phyloP scores from a whole-genome alignment of 2,329 filamentous ascomycete genomes.

The Colletotrichum salicis region DNA sequence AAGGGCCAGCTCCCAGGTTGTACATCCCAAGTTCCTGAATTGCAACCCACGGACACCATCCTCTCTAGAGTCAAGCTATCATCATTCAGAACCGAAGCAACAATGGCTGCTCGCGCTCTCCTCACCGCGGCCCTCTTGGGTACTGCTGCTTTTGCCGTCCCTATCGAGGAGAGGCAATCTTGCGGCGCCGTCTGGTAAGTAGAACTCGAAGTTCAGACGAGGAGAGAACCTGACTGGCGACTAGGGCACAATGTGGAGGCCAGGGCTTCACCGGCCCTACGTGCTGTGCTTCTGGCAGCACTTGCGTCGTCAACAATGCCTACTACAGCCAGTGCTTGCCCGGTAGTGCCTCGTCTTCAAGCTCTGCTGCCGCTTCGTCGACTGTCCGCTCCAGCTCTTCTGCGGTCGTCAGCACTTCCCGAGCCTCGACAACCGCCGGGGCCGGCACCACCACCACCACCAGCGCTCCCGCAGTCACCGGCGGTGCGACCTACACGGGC shows the following conservation, averaged over 20 bases:
- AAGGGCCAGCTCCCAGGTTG: neutral
- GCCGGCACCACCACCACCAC: constrained; percentile 38
- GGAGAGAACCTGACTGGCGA: constrained; percentile 13
- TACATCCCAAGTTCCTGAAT: neutral
- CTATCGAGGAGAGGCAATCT: constrained; percentile 54
- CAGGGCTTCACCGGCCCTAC: constrained; percentile 55
- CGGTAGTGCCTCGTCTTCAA: constrained; percentile 37
- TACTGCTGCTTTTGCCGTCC: constrained; percentile 50
- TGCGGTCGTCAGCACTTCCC: constrained; percentile 45
- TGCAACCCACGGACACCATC: constrained; percentile 2
- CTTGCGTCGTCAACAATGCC: constrained; percentile 48
- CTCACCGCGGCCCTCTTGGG: constrained; percentile 33
- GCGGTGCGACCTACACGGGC: constrained; percentile 58
- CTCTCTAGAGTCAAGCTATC: neutral
- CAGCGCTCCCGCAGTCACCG: constrained; percentile 43
- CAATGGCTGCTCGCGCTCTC: constrained; percentile 33
- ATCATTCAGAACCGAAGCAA: constrained; percentile 8
- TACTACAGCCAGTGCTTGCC: constrained; percentile 53
- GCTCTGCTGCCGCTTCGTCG: constrained; percentile 22
- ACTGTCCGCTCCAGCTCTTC: constrained; percentile 36
- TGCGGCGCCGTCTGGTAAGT: constrained; percentile 48
- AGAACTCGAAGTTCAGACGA: neutral
- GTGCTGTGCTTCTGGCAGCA: constrained; percentile 54
- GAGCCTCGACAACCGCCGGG: constrained; percentile 47
- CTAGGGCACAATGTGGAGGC: constrained; percentile 57